Percentiles rank a stretch among this genome's conserved stretches.
Conservation (phyloP, 192 early-diverging fungal species). For the Entomortierella chlamydospora region DNA sequence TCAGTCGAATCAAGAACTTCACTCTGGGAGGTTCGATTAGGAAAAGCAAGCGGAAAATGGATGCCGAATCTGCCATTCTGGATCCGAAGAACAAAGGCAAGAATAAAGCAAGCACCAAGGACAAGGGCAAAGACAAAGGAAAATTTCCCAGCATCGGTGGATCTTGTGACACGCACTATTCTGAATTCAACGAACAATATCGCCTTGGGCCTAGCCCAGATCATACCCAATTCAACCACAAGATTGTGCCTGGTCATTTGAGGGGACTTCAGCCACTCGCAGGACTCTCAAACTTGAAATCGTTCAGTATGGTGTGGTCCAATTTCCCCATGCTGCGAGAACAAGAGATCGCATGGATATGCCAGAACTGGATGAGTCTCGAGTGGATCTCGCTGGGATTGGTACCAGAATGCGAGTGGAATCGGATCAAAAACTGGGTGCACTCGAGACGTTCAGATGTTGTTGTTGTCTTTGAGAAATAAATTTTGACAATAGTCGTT, state of each 20-base stretch:
- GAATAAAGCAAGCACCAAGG: not conserved
- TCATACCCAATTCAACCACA: not conserved
- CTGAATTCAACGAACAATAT: not conserved
- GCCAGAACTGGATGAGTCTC: conserved; percentile 13
- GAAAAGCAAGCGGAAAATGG: conserved; percentile 1
- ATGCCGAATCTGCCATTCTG: not conserved
- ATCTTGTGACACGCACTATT: not conserved
- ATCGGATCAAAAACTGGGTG: conserved; percentile 13
- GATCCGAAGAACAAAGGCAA: conserved; percentile 10
- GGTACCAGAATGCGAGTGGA: conserved; percentile 21
- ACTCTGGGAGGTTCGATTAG: not conserved
- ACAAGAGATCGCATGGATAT: conserved; percentile 25
- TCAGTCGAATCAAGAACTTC: conserved; percentile 3
- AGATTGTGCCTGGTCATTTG: not conserved
- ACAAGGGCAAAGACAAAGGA: not conserved
- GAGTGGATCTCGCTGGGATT: conserved; percentile 28
- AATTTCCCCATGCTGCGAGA: conserved; percentile 25
- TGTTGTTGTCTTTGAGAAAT: conserved; percentile 19
- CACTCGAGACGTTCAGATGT: conserved; percentile 10
- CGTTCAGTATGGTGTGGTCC: conserved; percentile 24
- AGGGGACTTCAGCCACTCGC: conserved; percentile 17
- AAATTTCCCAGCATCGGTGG: not conserved
- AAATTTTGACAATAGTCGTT: no score
- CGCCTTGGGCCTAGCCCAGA: not conserved
- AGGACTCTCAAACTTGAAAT: conserved; percentile 5